Percentiles rank a stretch among this genome's conserved stretches.
Conservation (phyloP, 768 basidiomycete species). For the Crucibulum laeve region DNA sequence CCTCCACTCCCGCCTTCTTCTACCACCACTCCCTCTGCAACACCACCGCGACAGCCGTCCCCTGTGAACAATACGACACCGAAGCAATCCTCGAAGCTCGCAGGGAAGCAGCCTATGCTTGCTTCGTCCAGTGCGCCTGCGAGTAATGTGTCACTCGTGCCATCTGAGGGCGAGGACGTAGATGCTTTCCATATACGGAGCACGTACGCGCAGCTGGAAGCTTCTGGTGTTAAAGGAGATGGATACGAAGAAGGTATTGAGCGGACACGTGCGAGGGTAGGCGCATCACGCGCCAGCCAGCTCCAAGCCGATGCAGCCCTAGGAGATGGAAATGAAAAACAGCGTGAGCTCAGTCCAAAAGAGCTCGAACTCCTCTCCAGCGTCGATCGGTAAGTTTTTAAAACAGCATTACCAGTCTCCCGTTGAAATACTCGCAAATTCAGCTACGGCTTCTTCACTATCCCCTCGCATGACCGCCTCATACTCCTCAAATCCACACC, state of each 20-base stretch:
- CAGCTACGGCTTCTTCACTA: conserved; percentile 90
- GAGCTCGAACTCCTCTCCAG: conserved; percentile 70
- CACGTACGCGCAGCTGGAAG: conserved; percentile 88
- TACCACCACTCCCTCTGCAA: conserved; percentile 23
- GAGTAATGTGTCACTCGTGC: conserved; percentile 49
- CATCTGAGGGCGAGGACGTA: conserved; percentile 75
- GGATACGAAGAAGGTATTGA: conserved; percentile 94
- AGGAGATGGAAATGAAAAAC: conserved; percentile 56
- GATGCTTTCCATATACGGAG: conserved; percentile 81
- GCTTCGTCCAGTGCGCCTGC: conserved; percentile 16
- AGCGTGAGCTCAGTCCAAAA: conserved; percentile 61
- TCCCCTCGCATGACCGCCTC: conserved; percentile 80
- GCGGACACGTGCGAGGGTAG: conserved; percentile 76
- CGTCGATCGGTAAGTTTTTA: conserved; percentile 76
- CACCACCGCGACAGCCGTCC: conserved; percentile 19
- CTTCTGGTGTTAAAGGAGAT: conserved; percentile 89
- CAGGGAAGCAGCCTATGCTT: conserved; percentile 10
- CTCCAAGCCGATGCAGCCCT: conserved; percentile 51
- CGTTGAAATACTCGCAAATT: conserved; percentile 7
- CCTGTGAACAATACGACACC: conserved; percentile 20
- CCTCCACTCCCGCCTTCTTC: conserved; percentile 31
- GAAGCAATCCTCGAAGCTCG: conserved; percentile 17
- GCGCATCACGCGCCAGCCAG: conserved; percentile 53
- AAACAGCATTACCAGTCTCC: conserved; percentile 2
- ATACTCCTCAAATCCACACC: conserved; percentile 65